Evolutionary conservation across 2,329 filamentous ascomycete genomes (phyloP), one percentile per base, ranked within the genome.

Genomic region (Pestalotiopsis fici): DNA sequence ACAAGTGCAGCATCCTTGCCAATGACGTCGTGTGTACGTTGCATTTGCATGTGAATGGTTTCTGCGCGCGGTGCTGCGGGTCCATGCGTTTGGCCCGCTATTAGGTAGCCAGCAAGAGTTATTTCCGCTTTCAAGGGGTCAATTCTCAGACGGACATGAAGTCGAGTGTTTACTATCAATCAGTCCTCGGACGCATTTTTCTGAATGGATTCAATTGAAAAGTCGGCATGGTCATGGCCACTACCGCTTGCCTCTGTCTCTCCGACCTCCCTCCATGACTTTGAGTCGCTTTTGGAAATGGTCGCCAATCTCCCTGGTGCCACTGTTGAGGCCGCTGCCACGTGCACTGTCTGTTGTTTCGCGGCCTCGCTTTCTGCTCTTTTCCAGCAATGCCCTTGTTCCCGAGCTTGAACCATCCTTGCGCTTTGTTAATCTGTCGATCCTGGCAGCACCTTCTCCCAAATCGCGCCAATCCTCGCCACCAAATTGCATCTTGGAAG

Each of bases 391-490:
- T 0, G 88, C 87, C 71, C 84, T 86, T 13, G 88, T 88, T 37
- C 87, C 85, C 27, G 85, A 82, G 66, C 86, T 82, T 71, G 84
- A 83, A 43, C 84, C 83, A 68, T 84, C 85, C 78, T 90, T 93
- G 76, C 88, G 88, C 79, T 89, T 89, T 6, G 95, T 98, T 75
- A 97, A 83, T 69, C 90, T 86, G 73, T 94, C 91, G 79, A 98
- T 97, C 57, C 95, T 87, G 80, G 97, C 93, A 64, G 95, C 88
- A 7, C 94, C 94, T 77, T 95, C 91, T 66, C 93, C 93, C 57
- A 99, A 83, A 28, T 92, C 90, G 70, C 91, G 88, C 93, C 94
- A 98, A 77, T 98, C 96, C 81, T 98, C 96, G 64, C 96, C 96
- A 69, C 95, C 95, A 81, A 89, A 90, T 73, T 83, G 81, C 93